Evolutionary conservation across 495 filamentous ascomycete species (phyloP).

Genomic region (Aspergillus panamensis): DNA sequence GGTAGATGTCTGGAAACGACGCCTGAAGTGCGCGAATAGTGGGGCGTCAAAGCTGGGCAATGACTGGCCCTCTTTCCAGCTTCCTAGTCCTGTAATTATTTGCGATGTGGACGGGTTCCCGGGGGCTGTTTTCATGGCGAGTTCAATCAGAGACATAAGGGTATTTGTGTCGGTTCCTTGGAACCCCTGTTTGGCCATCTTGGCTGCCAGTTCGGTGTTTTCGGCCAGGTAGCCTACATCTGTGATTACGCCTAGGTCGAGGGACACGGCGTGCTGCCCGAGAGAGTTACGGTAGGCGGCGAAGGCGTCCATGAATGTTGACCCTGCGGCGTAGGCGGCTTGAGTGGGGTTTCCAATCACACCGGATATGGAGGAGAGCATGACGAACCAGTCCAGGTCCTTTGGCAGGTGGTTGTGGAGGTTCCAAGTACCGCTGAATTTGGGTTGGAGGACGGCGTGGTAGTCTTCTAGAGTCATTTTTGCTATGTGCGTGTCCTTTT

Average conservation of each 20-base stretch:
- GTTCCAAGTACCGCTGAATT: constrained; percentile 33
- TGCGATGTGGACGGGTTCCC: constrained; percentile 3
- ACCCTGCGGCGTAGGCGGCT: constrained; percentile 52
- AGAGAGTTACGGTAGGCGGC: constrained; percentile 28
- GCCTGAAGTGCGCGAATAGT: constrained; percentile 27
- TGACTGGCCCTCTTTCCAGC: constrained; percentile 24
- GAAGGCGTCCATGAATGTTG: constrained; percentile 37
- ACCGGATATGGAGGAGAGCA: constrained; percentile 43
- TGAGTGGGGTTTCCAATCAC: constrained; percentile 40
- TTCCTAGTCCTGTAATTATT: constrained; percentile 30
- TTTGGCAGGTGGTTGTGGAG: constrained; percentile 25
- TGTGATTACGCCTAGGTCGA: constrained; percentile 55
- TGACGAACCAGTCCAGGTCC: constrained; percentile 46
- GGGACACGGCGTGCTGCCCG: constrained; percentile 32
- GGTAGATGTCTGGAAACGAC: constrained; percentile 5
- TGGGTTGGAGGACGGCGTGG: constrained; percentile 30
- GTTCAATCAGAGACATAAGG: constrained; percentile 21
- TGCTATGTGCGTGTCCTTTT: constrained; percentile 27
- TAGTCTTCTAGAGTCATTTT: constrained; percentile 26
- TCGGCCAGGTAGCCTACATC: constrained; percentile 54
- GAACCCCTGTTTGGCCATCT: constrained; percentile 29
- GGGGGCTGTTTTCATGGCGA: constrained; percentile 18
- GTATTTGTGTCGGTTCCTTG: constrained; percentile 24
- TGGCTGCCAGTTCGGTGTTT: constrained; percentile 23
- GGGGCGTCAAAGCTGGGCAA: constrained; percentile 26